Percentiles rank a stretch among this genome's conserved stretches.
Conservation (phyloP, 352 stramenopile genomes). For the Globisporangium spiculum region DNA sequence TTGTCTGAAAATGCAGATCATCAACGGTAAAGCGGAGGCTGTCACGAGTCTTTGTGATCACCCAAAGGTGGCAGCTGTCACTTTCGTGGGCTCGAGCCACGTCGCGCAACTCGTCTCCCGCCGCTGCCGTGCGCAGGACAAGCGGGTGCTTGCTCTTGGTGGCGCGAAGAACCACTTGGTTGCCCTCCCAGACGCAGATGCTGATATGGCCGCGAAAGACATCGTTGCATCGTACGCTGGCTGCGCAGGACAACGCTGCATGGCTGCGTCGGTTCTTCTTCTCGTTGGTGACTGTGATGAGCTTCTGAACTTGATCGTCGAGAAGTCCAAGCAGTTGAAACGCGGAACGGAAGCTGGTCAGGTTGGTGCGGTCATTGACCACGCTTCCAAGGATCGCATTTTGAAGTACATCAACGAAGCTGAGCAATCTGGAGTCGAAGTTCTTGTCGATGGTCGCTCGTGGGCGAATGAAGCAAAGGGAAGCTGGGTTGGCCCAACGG, state of each 20-base stretch:
- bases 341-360: conserved; percentile 90
- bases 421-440: conserved; percentile 72
- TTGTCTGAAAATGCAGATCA: conserved; percentile 52
- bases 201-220: conserved; percentile 90
- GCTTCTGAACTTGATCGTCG: conserved; percentile 87
- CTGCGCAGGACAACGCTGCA: conserved; percentile 95
- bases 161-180: conserved; percentile 98
- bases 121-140: conserved; percentile 88
- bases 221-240: conserved; percentile 96
- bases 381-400: conserved; percentile 88
- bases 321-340: conserved; percentile 83
- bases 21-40: conserved; percentile 90
- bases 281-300: conserved; percentile 75
- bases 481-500: conserved; percentile 94
- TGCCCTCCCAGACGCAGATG: conserved; percentile 92
- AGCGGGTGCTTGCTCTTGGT: conserved; percentile 94
- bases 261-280: conserved; percentile 95
- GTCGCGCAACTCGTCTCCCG: conserved; percentile 93
- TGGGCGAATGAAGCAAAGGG: conserved; percentile 63
- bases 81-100: conserved; percentile 94
- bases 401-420: conserved; percentile 93
- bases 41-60: conserved; percentile 94
- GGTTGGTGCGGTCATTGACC: conserved; percentile 95
- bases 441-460: conserved; percentile 91
- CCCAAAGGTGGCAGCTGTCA: conserved; percentile 82